Conservation (phyloP, 192 early-diverging fungal genomes). For the Entomortierella lignicola region DNA sequence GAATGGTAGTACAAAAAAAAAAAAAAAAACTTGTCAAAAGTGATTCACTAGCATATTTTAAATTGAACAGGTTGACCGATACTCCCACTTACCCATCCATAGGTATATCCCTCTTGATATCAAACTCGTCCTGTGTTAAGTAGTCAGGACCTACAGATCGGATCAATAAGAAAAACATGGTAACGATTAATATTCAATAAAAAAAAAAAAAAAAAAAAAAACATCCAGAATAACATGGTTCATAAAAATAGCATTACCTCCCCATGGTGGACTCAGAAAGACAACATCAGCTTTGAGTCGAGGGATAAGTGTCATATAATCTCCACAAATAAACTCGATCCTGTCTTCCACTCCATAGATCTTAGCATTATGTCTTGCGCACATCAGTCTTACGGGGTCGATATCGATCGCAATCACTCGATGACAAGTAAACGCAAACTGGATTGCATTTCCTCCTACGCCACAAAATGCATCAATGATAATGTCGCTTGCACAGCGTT, state of each 20-base stretch:
- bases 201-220: neutral
- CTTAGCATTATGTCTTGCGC: conserved; percentile 87
- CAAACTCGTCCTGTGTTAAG: conserved; percentile 64
- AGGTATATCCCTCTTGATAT: conserved; percentile 79
- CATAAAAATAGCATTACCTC: no score
- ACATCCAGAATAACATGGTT: no score
- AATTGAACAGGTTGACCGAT: no score
- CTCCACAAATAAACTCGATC: conserved; percentile 94
- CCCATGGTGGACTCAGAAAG: conserved; percentile 97
- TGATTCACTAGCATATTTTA: no score
- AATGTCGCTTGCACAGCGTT: conserved; percentile 68
- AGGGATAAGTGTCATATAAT: conserved; percentile 84
- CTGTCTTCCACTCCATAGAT: conserved; percentile 92
- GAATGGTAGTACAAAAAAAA: neutral
- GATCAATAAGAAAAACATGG: neutral
- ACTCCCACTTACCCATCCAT: conserved; percentile 81
- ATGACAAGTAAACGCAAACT: conserved; percentile 91
- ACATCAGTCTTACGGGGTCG: conserved; percentile 78
- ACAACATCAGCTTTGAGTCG: conserved; percentile 84
- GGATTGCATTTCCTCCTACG: conserved; percentile 96
- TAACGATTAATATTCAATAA: neutral
- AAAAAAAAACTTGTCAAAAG: no score
- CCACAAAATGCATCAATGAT: conserved; percentile 97
- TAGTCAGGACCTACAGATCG: conserved; percentile 80
- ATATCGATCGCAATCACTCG: conserved; percentile 95